These are phyloP conservation scores for Fusarium coicis DNA, from an alignment of 2,329 filamentous ascomycete genomes.

Conservation along the genomic window DNA sequence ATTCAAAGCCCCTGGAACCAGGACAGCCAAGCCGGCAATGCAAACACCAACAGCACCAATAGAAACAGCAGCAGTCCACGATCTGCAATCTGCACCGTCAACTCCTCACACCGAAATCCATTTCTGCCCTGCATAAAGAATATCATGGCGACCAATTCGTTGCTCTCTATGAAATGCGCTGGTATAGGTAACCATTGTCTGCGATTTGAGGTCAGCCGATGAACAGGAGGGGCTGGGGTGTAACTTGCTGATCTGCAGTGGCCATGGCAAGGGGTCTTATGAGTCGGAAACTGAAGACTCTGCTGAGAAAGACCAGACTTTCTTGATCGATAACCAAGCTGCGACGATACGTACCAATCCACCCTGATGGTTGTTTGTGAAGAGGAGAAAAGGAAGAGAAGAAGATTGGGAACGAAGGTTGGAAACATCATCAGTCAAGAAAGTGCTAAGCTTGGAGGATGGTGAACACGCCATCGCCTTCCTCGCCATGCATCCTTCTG, in stretches of 20 bases:
- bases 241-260: neutral
- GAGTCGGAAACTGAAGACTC: neutral
- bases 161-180: neutral
- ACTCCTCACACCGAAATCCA: neutral
- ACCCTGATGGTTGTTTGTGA: neutral
- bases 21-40: neutral
- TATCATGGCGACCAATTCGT: accelerated
- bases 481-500: neutral
- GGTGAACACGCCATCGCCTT: neutral
- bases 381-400: neutral
- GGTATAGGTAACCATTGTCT: neutral
- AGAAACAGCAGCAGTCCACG: neutral
- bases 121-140: neutral
- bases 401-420: no score
- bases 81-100: neutral
- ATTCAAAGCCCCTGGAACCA: neutral
- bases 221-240: neutral
- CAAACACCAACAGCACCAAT: neutral
- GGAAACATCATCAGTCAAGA: no score
- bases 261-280: neutral
- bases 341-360: neutral
- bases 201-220: neutral
- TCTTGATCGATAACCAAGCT: neutral
- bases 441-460: neutral
- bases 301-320: neutral